Evolutionary conservation across 2,329 filamentous ascomycete genomes (phyloP).

Genomic region (Ampelomyces quisqualis): DNA sequence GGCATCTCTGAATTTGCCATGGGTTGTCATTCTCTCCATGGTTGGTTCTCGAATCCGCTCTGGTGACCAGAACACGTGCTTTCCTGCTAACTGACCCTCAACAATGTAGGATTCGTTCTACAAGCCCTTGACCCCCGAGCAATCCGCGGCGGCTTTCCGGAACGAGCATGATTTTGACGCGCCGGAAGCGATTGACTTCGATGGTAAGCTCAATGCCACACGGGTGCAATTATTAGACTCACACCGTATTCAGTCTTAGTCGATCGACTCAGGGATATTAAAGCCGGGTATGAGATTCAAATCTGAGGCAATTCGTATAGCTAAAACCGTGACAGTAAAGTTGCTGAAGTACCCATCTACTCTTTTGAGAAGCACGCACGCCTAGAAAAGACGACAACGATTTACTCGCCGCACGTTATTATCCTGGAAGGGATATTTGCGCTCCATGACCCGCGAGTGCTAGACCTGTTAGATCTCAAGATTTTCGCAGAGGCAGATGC

Average conservation of each 20-base stretch:
- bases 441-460: conserved; percentile 80
- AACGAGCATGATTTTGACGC: conserved; percentile 98
- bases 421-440: conserved; percentile 96
- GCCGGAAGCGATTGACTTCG: conserved; percentile 92
- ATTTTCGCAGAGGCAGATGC: conserved; percentile 97
- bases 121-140: conserved; percentile 77
- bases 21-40: conserved; percentile 98
- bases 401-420: conserved; percentile 95
- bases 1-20: conserved; percentile 83
- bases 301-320: not conserved
- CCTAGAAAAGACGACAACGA: conserved; percentile 73
- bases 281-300: conserved; percentile 69
- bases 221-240: not conserved
- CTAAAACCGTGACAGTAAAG: conserved; percentile 59
- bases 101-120: conserved; percentile 88
- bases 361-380: conserved; percentile 92
- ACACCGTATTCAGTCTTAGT: conserved; percentile 58
- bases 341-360: conserved; percentile 89
- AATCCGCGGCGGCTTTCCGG: conserved; percentile 76
- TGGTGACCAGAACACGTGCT: conserved; percentile 26
- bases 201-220: conserved; percentile 43
- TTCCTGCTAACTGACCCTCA: conserved; percentile 14
- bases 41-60: conserved; percentile 48
- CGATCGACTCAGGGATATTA: conserved; percentile 76
- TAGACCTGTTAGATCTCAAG: conserved; percentile 88